Conservation (phyloP, 768 basidiomycete species). For the Xerocomellus chrysenteron region DNA sequence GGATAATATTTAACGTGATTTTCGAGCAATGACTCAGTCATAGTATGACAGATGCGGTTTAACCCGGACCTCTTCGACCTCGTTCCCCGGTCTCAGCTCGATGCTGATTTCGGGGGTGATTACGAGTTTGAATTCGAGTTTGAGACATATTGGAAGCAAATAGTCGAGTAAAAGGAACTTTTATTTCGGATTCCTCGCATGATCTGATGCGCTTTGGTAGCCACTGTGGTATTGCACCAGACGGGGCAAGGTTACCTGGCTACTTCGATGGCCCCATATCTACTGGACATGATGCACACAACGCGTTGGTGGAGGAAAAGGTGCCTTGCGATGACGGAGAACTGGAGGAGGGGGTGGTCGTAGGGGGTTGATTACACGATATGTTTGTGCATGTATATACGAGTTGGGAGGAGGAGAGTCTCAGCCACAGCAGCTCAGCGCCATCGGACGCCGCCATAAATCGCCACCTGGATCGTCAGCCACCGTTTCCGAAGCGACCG, state of each 20-base stretch:
- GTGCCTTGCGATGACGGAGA: not conserved
- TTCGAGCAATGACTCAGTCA: not conserved
- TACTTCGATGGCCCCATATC: slow-evolving; percentile 29
- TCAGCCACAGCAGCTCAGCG: slow-evolving; percentile 16
- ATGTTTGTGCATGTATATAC: slow-evolving; percentile 22
- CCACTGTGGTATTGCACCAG: slow-evolving; percentile 54
- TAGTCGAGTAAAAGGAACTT: slow-evolving; percentile 56
- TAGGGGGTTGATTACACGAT: slow-evolving; percentile 23
- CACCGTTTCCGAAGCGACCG: slow-evolving; percentile 22
- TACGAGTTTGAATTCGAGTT: slow-evolving; percentile 73
- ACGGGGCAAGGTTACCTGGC: slow-evolving; percentile 47
- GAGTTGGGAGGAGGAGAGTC: not conserved
- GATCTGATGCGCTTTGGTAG: slow-evolving; percentile 31
- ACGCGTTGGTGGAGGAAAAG: not conserved
- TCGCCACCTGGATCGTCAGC: slow-evolving; percentile 28
- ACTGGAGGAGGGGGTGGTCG: not conserved
- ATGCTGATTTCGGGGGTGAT: slow-evolving; percentile 80
- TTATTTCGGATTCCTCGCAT: not conserved
- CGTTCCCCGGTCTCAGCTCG: slow-evolving; percentile 71
- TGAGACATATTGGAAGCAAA: slow-evolving; percentile 74
- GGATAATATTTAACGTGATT: not conserved
- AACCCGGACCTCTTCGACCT: slow-evolving; percentile 81
- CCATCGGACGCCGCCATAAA: slow-evolving; percentile 26
- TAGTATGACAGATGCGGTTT: slow-evolving; percentile 74
- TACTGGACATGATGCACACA: no score